Base-by-base conservation (phyloP, 1,139 yeast genomes). In the Ogataea hybrid region DNA sequence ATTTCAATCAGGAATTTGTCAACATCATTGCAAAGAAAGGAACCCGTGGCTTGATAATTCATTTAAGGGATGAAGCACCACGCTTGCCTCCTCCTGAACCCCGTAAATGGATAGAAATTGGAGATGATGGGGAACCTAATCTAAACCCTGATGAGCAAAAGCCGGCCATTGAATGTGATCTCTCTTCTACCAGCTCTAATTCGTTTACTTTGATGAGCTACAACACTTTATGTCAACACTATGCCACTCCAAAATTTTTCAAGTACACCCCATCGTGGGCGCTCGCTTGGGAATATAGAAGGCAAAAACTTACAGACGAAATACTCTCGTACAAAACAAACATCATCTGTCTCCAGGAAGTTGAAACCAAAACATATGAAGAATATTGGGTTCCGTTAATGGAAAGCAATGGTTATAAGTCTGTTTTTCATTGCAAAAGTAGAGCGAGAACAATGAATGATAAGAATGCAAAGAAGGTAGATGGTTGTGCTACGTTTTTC, bases 181-280 rank as follows among this genome's bases (percentile, higher is more conserved):
- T 48, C 47, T 57, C 52, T 28, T 54, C 53, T 0, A 40, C 39
- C 21, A 56, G 53, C 3, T 33, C 50, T n/a, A 57, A 50, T 32
- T 46, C 73, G 12, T 89, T 92, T 62, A 85, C 96, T 0, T 70
- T 90, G 42, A 73, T 88, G 74, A 81, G 90, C 36, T 92, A 89
- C 70, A 92, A 92, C 63, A 87, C 95, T 3, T 72, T 92, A 59
- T 92, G 98, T 65, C 97, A 92, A 61, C 95, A 85, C 62, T 90
- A 90, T 68, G 97, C 97, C 4, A 89, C 97, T 8, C 77, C 94
- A 16, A 85, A 81, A 62, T 75, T 90, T 84, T 94, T 87, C 63
- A 90, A 86, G 56, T 92, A 87, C 61, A 89, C 97, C 2, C 97
- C 97, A 23, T 81, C 95, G 2, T 92, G 98, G 98, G 98, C 97